Conservation (phyloP, 2,329 filamentous ascomycete genomes). For the Exophiala xenobiotica region DNA sequence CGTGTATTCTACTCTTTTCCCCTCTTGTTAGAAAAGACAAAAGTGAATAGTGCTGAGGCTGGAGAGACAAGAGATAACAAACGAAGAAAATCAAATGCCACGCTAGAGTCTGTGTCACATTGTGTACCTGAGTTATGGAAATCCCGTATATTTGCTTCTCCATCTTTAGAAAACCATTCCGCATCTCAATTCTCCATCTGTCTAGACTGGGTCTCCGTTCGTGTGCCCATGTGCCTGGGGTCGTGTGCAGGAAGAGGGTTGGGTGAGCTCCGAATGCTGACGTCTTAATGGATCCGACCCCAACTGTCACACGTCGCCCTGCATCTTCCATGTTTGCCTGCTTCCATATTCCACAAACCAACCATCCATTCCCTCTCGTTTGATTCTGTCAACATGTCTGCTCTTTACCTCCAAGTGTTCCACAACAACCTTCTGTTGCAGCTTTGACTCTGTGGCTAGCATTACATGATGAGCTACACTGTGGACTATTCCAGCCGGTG, state of each 20-base stretch:
- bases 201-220: no score
- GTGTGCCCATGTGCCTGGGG: no score
- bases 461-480: constrained; percentile 1
- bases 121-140: no score
- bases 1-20: constrained; percentile 24
- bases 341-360: constrained; percentile 10
- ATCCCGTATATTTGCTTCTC: no score
- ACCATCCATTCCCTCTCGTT: not conserved
- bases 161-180: no score
- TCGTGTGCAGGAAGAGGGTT: no score
- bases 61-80: not conserved
- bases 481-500: not conserved
- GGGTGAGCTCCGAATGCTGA: no score
- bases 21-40: constrained; percentile 18
- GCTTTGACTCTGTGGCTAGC: not conserved
- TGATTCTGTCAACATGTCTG: not conserved
- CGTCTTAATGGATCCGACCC: no score
- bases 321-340: constrained; percentile 9
- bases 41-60: constrained; percentile 8
- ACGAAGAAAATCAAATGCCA: constrained; percentile 1
- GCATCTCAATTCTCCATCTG: no score
- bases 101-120: not conserved
- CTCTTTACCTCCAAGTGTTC: not conserved
- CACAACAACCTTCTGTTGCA: not conserved
- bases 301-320: not conserved